Conservation (phyloP, 192 early-diverging fungal genomes). For the Linnemannia elongata region DNA sequence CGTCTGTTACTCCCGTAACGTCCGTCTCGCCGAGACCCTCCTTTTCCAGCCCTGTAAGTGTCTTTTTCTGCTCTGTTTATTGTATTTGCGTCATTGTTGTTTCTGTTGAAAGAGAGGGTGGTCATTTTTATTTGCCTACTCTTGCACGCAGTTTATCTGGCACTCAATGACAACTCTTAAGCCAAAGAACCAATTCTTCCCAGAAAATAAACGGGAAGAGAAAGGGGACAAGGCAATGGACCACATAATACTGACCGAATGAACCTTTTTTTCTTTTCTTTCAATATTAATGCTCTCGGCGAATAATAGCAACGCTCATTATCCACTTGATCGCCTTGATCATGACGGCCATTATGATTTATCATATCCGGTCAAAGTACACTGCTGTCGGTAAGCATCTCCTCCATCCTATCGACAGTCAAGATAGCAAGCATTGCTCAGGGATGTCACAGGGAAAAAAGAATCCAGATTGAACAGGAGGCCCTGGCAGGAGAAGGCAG, state of each 20-base stretch:
- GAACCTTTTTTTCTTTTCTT: background rate
- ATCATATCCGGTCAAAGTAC: conserved; percentile 97
- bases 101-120: no score
- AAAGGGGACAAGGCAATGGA: background rate
- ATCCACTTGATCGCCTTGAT: conserved; percentile 92
- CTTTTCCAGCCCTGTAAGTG: conserved; percentile 91
- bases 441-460: background rate
- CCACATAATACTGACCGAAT: background rate
- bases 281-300: conserved; percentile 6
- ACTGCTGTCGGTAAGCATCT: conserved; percentile 90
- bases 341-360: conserved; percentile 99
- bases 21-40: conserved; percentile 85
- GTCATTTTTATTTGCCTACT: no score
- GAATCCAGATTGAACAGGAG: background rate
- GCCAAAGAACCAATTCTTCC: no score
- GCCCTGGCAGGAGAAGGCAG: no score
- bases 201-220: background rate
- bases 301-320: conserved; percentile 82
- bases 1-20: conserved; percentile 95
- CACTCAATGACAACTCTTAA: no score
- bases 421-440: background rate
- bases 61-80: background rate
- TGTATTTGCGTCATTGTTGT: background rate
- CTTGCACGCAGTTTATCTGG: no score
- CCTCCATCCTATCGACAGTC: background rate